Base-by-base conservation (phyloP, 2,329 filamentous ascomycete genomes). In the Penicillium sp. region DNA sequence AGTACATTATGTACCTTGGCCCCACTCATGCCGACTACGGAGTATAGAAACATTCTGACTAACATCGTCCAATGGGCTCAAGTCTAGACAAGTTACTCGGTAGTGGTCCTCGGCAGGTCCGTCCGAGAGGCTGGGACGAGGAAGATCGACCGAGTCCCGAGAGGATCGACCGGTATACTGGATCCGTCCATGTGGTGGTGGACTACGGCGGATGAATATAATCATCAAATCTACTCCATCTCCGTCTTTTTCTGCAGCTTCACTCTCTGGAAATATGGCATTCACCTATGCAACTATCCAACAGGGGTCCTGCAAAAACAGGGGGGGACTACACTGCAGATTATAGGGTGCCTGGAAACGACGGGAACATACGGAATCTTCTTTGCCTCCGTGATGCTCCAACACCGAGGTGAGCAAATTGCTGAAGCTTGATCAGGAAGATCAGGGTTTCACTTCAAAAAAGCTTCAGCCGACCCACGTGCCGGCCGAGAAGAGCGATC, bases 101-200 rank as follows among this genome's bases (percentile, higher is more conserved):
- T 20, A 25, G 3, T 15, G 32, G 9, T 18, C 3, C 28, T 12
- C 20, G 20, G 23, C 38, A 25, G 10, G 15, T 25, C 37, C 13
- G 5, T 24, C 37, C 20, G 24, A 23, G 15, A 31, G 15, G 15
- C 20, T 23, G 20, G 33, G 35, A 38, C 10, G 32, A 42, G 39
- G 39, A 24, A 6, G 44, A 41, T 45, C 43, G 43, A 45, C 43
- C n/a, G 3, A 6, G 25, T n/a, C 33, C 33, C 32, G 43, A 24
- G 25, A 45, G 33, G 43, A 45, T 46, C 44, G 28, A 41, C 37
- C 37, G 20, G 44, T 15, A 28, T 41, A 12, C 28, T 18, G 20
- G 39, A n/a, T 35, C 25, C 28, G 33, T 15, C 24, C 27, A 28
- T 38, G 41, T 46, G 6, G 20, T 46, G 28, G 33, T 31, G 20